Percentiles rank a stretch among this genome's conserved stretches.
Evolutionary conservation across 73 alveolate genomes (phyloP).

Genomic region (Tetrahymena elliotti): DNA sequence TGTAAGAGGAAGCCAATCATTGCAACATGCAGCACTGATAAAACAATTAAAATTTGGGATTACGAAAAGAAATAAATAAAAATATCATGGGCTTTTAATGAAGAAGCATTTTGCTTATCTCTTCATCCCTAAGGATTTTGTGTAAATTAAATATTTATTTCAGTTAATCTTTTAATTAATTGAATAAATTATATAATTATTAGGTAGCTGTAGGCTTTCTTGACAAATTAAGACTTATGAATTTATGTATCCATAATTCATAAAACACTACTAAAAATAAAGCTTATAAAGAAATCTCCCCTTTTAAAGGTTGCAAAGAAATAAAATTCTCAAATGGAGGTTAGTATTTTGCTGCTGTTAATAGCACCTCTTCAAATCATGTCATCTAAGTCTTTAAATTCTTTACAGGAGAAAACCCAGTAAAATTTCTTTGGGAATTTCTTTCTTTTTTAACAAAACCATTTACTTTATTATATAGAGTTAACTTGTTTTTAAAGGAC

Average conservation of each 20-base stretch:
- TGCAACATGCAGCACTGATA: slow-evolving; percentile 84
- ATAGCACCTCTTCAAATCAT: slow-evolving; percentile 51
- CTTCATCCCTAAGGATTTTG: not conserved
- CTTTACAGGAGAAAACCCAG: slow-evolving; percentile 78
- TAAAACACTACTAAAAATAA: slow-evolving; percentile 46
- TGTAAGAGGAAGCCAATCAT: slow-evolving; percentile 44
- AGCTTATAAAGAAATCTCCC: slow-evolving; percentile 80
- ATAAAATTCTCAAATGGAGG: slow-evolving; percentile 95
- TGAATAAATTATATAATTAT: not conserved
- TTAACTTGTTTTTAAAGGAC: slow-evolving; percentile 49
- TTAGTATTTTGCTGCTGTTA: slow-evolving; percentile 90
- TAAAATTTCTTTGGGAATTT: slow-evolving; percentile 2
- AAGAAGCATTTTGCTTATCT: not conserved
- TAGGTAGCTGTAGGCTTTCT: slow-evolving; percentile 89
- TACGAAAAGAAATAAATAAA: not conserved
- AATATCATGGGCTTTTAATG: not conserved
- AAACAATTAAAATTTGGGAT: slow-evolving; percentile 84
- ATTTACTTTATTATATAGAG: slow-evolving; percentile 25
- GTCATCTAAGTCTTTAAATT: slow-evolving; percentile 67
- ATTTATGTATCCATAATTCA: slow-evolving; percentile 62
- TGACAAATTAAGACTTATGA: slow-evolving; percentile 94
- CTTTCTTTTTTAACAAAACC: not conserved
- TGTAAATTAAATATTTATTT: not conserved
- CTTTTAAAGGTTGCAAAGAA: slow-evolving; percentile 83
- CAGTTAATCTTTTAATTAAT: not conserved